Conservation (phyloP, 2,329 filamentous ascomycete genomes). For the Cylindrodendrum hubeiense region DNA sequence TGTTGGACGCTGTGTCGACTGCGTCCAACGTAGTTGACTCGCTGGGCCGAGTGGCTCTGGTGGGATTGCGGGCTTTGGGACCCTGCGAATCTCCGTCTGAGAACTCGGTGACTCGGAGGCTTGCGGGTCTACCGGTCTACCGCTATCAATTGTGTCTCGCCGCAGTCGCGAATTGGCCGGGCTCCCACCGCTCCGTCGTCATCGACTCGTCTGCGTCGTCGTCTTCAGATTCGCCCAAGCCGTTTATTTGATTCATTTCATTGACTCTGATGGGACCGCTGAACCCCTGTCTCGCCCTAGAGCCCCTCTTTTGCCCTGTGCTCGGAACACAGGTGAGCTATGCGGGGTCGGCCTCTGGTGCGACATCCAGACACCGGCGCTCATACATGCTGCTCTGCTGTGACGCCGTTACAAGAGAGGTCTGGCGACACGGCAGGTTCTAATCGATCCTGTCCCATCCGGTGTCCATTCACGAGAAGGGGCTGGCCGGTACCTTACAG, state of each 20-base stretch:
- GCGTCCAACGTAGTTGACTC: constrained; percentile 28
- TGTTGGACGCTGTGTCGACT: constrained; percentile 14
- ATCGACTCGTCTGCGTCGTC: constrained; percentile 1
- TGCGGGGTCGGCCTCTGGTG: constrained; percentile 40
- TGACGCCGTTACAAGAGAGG: constrained; percentile 31
- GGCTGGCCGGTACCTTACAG: constrained; percentile 43
- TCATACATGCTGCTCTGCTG: constrained; percentile 23
- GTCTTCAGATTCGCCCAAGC: constrained; percentile 12
- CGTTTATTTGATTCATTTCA: constrained; percentile 22
- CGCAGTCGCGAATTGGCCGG: constrained; percentile 15
- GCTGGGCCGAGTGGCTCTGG: constrained; percentile 40
- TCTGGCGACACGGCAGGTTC: constrained; percentile 32
- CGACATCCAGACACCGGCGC: constrained; percentile 33
- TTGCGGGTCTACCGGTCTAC: constrained; percentile 17
- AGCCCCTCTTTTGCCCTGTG: constrained; percentile 37
- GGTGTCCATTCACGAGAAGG: constrained; percentile 10
- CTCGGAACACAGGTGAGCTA: constrained; percentile 34
- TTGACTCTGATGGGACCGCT: neutral
- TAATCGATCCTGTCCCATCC: constrained; percentile 33
- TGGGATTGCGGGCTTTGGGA: constrained; percentile 30
- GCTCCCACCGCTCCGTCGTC: constrained; percentile 9
- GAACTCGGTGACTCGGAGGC: constrained; percentile 5
- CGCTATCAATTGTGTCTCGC: constrained; percentile 14
- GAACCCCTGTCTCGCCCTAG: constrained; percentile 12
- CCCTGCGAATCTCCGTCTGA: constrained; percentile 41